Evolutionary conservation across 2,329 filamentous ascomycete species (phyloP), one percentile per base, ranked within the genome.

Genomic region (Aureobasidium sp.): DNA sequence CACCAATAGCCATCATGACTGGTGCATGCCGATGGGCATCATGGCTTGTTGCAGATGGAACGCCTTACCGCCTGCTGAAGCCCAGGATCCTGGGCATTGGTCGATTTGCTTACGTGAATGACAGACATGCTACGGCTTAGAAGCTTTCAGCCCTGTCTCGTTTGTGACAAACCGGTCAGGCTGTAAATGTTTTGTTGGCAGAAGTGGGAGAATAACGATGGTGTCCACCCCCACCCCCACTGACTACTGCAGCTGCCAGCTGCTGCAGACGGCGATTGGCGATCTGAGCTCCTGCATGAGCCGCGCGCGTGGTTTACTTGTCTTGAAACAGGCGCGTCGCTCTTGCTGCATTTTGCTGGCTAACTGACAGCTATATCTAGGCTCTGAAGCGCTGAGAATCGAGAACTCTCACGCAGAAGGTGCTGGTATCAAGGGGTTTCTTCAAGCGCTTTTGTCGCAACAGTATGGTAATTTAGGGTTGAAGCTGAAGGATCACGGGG

Each of bases 201-300:
- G 9, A 44, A 44, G 52, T 44, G 52, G 37, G 39, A 56, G 39
- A 17, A 44, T 13, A 17, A 8, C 1, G 29, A 2, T 56, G 26
- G 39, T 56, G 52, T 43, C 44, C 52, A 55, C 26, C 52, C 20
- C 39, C 52, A 34, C 52, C 52, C 52, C 52, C 52, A 34, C 52
- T 56, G 52, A 55, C 52, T 55, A 41, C 52, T 55, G 52, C 52
- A 43, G 53, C 55, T 59, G 27, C 24, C 34, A 50, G 39, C 44
- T 59, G 32, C 56, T 59, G 56, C 56, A 59, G 34, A 44, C 41
- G 39, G 43, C 56, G 44, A 41, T 41, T 50, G 56, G 44, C 56
- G 56, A 59, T 59, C 56, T 41, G 56, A 48, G 56, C 56, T 50
- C 34, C 52, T 32, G 56, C 56, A 59, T 50, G 56, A 39, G 44